Conservation (phyloP, 2,329 filamentous ascomycete species). For the Verticillium dahliae region DNA sequence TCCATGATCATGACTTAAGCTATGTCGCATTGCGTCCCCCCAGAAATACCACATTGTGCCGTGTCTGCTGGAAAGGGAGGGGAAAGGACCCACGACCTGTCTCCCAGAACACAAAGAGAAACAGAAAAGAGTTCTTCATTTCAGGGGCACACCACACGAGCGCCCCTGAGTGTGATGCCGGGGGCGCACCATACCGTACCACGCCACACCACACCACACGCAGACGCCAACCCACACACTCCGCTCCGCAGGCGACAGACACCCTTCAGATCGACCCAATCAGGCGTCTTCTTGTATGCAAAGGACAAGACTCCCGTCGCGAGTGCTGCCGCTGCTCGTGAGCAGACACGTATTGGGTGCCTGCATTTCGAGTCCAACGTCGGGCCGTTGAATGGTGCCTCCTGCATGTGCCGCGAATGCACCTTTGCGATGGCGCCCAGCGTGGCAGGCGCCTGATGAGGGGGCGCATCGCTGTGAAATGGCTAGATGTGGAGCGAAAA, state of each 20-base stretch:
- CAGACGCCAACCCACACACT: not conserved
- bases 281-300: not conserved
- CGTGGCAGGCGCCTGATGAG: not conserved
- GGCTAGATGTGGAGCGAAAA: not conserved
- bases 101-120: not conserved
- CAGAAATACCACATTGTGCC: too few species aligned
- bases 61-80: too few species aligned
- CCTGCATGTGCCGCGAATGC: not conserved
- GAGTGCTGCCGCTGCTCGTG: not conserved
- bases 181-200: not conserved
- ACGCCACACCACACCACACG: not conserved
- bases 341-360: not conserved
- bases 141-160: not conserved
- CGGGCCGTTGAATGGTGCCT: not conserved
- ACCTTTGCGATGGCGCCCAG: not conserved
- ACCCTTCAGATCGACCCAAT: not conserved
- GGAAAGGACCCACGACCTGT: too few species aligned
- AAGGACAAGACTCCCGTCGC: not conserved
- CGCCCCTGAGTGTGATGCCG: not conserved
- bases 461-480: not conserved
- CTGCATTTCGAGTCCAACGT: not conserved
- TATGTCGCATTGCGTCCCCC: too few species aligned
- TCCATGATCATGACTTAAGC: too few species aligned
- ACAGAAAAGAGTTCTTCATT: not conserved
- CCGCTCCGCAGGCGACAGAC: not conserved